Percentiles rank a stretch among this genome's conserved stretches.
phyloP scores from a whole-genome alignment of 495 filamentous ascomycete species.

The Penicillium ochrochloron region DNA sequence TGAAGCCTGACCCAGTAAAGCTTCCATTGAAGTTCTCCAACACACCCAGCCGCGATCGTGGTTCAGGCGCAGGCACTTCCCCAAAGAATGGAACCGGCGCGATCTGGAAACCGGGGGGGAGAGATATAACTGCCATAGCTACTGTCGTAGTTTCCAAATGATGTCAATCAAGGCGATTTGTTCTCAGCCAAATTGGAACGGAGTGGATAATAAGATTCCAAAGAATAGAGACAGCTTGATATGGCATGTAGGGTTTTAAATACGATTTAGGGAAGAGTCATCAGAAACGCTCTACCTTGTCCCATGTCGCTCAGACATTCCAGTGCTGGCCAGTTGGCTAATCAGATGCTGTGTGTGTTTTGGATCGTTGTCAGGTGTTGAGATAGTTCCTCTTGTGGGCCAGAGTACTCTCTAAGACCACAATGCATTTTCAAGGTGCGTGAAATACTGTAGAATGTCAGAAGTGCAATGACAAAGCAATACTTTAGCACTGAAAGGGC shows the following conservation, averaged over 20 bases:
- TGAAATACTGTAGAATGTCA: slow-evolving; percentile 5
- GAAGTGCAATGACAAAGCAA: slow-evolving; percentile 1
- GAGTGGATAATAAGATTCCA: background rate
- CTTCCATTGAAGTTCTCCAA: slow-evolving; percentile 10
- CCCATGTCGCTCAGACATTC: slow-evolving; percentile 4
- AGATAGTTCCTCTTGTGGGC: slow-evolving; percentile 7
- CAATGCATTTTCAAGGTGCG: background rate
- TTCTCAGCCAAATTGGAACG: background rate
- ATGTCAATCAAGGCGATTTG: slow-evolving; percentile 4
- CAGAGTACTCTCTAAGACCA: background rate
- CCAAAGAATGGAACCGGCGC: background rate
- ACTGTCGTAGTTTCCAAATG: slow-evolving; percentile 1
- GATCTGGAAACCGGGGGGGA: slow-evolving; percentile 7
- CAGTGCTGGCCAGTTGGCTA: background rate
- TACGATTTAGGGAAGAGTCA: background rate
- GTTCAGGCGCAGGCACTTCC: background rate
- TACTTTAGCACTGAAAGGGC: background rate
- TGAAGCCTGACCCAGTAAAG: slow-evolving; percentile 10
- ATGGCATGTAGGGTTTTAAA: background rate
- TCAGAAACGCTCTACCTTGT: background rate
- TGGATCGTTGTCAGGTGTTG: slow-evolving; percentile 7
- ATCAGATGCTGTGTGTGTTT: slow-evolving; percentile 6
- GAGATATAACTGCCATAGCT: slow-evolving; percentile 10
- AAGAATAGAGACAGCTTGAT: background rate
- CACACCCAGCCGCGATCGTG: slow-evolving; percentile 7